Evolutionary conservation across 441 rosid species (phyloP).

Genomic region (Brassica hybrid): DNA sequence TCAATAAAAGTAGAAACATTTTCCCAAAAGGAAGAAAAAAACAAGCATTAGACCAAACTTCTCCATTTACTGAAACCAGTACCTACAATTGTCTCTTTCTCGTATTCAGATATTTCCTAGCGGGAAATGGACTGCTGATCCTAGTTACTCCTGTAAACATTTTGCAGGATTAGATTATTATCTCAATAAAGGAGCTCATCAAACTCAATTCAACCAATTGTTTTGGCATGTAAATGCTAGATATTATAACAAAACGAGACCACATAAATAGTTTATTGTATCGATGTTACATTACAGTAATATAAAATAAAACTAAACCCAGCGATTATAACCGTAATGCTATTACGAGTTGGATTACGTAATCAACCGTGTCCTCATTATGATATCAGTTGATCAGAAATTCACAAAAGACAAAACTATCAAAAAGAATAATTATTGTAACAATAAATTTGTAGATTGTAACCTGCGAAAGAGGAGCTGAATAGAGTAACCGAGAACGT

Average conservation of each 20-base stretch:
- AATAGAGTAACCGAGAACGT: constrained; percentile 88
- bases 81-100: constrained; percentile 43
- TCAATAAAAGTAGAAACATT: neutral
- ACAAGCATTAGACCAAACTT: neutral
- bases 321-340: too few relatives aligned
- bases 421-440: neutral
- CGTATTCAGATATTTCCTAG: constrained; percentile 72
- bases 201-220: too few relatives aligned
- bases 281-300: too few relatives aligned
- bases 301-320: too few relatives aligned
- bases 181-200: too few relatives aligned
- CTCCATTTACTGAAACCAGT: constrained; percentile 11
- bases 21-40: neutral
- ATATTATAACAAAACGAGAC: too few relatives aligned
- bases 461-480: constrained; percentile 97
- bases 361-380: too few relatives aligned
- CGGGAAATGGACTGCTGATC: constrained; percentile 87
- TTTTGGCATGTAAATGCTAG: too few relatives aligned
- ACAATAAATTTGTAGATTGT: neutral
- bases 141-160: constrained; percentile 71
- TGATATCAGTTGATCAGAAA: neutral
- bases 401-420: neutral
- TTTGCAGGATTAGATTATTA: too few relatives aligned
- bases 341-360: too few relatives aligned
- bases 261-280: too few relatives aligned